phyloP scores from a whole-genome alignment of 2,329 filamentous ascomycete species.

The Pseudocercospora crystallina region DNA sequence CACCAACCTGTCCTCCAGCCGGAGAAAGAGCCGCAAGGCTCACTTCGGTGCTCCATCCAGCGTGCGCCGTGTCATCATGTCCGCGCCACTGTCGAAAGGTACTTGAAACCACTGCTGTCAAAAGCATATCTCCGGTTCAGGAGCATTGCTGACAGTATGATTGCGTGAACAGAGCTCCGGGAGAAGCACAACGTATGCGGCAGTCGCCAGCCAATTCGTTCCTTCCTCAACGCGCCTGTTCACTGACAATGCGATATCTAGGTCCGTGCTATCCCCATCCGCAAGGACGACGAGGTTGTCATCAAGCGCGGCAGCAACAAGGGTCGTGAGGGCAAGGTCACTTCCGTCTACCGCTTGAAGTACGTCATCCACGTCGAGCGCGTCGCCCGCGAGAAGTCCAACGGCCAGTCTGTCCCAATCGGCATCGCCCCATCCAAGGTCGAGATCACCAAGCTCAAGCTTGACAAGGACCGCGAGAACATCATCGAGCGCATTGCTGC shows the following conservation, averaged over 20 bases:
- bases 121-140: constrained; percentile 13
- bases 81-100: constrained; percentile 86
- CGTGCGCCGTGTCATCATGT: constrained; percentile 95
- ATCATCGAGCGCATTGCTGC: constrained; percentile 82
- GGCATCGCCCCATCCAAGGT: constrained; percentile 96
- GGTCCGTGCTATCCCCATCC: constrained; percentile 82
- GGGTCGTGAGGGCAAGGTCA: constrained; percentile 98
- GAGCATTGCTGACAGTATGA: constrained; percentile 24
- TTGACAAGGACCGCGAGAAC: constrained; percentile 90
- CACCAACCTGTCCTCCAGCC: constrained; percentile 70
- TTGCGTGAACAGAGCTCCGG: constrained; percentile 63
- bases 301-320: constrained; percentile 93
- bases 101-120: constrained; percentile 15
- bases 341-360: constrained; percentile 96
- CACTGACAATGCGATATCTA: constrained; percentile 14
- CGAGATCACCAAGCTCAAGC: constrained; percentile 97
- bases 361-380: constrained; percentile 97
- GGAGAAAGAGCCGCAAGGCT: constrained; percentile 98
- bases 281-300: constrained; percentile 81
- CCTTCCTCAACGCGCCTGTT: neutral
- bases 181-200: constrained; percentile 91
- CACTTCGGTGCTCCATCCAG: constrained; percentile 96
- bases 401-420: constrained; percentile 91
- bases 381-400: constrained; percentile 94
- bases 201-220: neutral